Conservation (phyloP, 2,329 filamentous ascomycete genomes). For the Dactylellina drechsleri region DNA sequence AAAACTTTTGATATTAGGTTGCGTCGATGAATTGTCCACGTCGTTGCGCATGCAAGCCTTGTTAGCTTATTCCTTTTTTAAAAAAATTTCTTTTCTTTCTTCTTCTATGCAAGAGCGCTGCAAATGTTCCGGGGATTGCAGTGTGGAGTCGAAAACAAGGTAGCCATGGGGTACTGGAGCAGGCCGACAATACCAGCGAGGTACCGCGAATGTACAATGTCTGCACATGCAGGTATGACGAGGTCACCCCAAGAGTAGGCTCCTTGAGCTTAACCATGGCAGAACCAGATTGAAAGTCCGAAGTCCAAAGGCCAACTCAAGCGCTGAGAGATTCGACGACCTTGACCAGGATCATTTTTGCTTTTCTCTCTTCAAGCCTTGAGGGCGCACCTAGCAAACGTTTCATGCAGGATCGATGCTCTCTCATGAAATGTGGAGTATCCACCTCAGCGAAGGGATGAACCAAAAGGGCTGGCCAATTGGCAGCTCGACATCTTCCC, state of each 20-base stretch:
- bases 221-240: constrained; percentile 54
- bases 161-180: constrained; percentile 33
- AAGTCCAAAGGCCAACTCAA: constrained; percentile 48
- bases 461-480: constrained; percentile 35
- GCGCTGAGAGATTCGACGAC: constrained; percentile 3
- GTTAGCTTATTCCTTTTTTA: constrained; percentile 52
- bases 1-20: constrained; percentile 40
- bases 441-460: constrained; percentile 23
- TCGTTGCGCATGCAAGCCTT: constrained; percentile 54
- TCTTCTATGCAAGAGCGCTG: constrained; percentile 33
- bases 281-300: constrained; percentile 44
- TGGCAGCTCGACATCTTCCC: constrained; percentile 23
- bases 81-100: constrained; percentile 38
- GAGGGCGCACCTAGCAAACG: constrained; percentile 49
- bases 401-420: constrained; percentile 55
- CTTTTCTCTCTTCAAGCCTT: constrained; percentile 27
- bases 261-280: constrained; percentile 16
- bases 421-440: constrained; percentile 15
- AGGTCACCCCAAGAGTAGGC: constrained; percentile 35
- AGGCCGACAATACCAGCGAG: constrained; percentile 21
- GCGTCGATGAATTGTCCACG: constrained; percentile 55
- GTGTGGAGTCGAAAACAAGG: constrained; percentile 46
- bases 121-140: constrained; percentile 40
- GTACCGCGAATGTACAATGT: constrained; percentile 50
- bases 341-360: not conserved